Base-by-base conservation (phyloP, 176 grass and related monocot genomes). In the Alloteropsis semialata region DNA sequence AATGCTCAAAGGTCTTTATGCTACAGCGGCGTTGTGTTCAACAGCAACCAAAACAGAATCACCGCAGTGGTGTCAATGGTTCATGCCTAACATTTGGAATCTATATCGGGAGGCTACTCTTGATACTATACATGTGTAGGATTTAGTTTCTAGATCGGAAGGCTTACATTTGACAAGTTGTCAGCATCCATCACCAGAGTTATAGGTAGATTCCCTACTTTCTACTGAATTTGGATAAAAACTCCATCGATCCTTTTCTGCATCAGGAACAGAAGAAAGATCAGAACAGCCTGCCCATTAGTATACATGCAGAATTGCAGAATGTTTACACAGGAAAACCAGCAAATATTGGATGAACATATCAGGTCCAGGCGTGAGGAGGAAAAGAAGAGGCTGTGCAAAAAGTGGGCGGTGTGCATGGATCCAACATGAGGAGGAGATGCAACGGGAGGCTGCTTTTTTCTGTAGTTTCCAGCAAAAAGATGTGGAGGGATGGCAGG, bases 401-500 rank as follows among this genome's bases (percentile, higher is more conserved):
- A 36, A 85, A 76, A 67, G 70, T 76, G 50, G 50, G 32, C 37
- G 14, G 30, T 75, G 30, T 75, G 33, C 32, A 61, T 53, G 71
- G 42, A 29, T 51, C 44, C 10, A 67, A 85, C 82, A 74, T 75
- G 87, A 76, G 82, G 82, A 53, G 41, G 82, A 81, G 32, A 81
- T 68, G 61, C 32, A 70, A 89, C 1, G 41, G 87, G 70, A 89
- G 69, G 87, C 70, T 85, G 60, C 70, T 69, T 85, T 86, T 86
- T 72, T 33, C 33, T 82, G 22, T 55, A 69, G 63, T 54, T 15
- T 74, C 49, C 29, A 41, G 63, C n/a, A 53, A 33, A 51, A 82
- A 24, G 42, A 59, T 33, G 27, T 17, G 22, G 5, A 32, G 33
- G 29, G 46, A 48, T 57, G 46, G 48, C 18, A 58, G 57, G 46